phyloP scores from a whole-genome alignment of 441 rosid species.

The Cnidoscolus chayamansa region DNA sequence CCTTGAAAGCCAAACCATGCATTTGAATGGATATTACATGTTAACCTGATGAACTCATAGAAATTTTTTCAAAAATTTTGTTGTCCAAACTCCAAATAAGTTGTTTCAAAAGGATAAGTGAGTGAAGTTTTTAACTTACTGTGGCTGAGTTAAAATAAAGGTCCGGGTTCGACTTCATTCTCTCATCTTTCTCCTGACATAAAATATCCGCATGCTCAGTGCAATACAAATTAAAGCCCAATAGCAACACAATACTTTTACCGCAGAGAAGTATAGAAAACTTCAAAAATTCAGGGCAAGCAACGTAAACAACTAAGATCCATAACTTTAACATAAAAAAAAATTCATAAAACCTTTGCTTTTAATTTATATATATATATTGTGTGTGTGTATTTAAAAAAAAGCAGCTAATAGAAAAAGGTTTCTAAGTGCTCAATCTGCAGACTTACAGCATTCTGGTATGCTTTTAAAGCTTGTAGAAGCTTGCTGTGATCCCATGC shows the following conservation, averaged over 20 bases:
- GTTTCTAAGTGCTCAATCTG: background rate
- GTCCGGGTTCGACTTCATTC: slow-evolving; percentile 64
- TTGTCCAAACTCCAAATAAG: background rate
- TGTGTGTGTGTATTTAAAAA: no score
- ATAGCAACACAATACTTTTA: background rate
- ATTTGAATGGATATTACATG: background rate
- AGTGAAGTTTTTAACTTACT: slow-evolving; percentile 40
- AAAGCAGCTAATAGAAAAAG: background rate
- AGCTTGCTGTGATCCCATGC: slow-evolving; percentile 72
- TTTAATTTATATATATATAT: no score
- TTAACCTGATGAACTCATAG: background rate
- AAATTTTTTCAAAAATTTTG: background rate
- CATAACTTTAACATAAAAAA: background rate
- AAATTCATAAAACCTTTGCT: background rate
- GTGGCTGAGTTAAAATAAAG: slow-evolving; percentile 66
- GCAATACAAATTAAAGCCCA: slow-evolving; percentile 4
- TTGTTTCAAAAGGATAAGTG: background rate
- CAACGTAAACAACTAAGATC: background rate
- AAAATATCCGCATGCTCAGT: slow-evolving; percentile 18
- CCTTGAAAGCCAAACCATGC: background rate
- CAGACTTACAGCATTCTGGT: slow-evolving; percentile 68
- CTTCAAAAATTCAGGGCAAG: background rate
- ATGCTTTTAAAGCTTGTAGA: slow-evolving; percentile 62
- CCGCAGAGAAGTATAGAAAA: background rate
- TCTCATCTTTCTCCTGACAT: slow-evolving; percentile 65